A percentile compares a stretch with the other conserved stretches of the same genome.
These are phyloP conservation scores for Penicillium janthinellum DNA, from an alignment of 2,329 filamentous ascomycete genomes.

Conservation along the genomic window DNA sequence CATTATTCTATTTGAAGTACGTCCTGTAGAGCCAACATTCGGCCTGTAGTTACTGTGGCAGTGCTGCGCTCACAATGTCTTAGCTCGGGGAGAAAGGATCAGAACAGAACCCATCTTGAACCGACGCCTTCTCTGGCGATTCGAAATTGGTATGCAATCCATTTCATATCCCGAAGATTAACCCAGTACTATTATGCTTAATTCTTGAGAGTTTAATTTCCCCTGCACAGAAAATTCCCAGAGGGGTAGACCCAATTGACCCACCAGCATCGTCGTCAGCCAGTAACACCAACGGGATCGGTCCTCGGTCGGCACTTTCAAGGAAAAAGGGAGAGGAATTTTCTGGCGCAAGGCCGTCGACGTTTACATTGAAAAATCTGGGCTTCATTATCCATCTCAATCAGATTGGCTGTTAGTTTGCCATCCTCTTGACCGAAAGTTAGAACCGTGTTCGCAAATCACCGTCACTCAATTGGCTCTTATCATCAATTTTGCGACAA, in stretches of 20 bases:
- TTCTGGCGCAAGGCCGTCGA: not conserved
- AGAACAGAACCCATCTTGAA: too few relatives aligned
- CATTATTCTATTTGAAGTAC: too few relatives aligned
- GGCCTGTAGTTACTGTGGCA: too few relatives aligned
- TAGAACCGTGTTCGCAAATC: not conserved
- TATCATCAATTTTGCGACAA: conserved; percentile 16
- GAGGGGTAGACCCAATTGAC: not conserved
- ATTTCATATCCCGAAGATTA: too few relatives aligned
- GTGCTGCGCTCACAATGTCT: too few relatives aligned
- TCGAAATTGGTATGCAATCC: too few relatives aligned
- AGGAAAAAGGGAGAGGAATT: not conserved
- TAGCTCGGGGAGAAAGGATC: too few relatives aligned
- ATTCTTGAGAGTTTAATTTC: not conserved
- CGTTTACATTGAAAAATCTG: not conserved
- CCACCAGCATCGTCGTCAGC: not conserved
- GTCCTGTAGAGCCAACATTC: too few relatives aligned
- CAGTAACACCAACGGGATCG: not conserved
- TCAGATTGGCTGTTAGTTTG: not conserved
- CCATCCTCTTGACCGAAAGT: not conserved
- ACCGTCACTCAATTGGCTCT: not conserved
- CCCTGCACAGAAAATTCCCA: not conserved
- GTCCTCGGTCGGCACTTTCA: not conserved
- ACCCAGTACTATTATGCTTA: not conserved
- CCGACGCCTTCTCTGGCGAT: too few relatives aligned
- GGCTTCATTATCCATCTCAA: not conserved